Evolutionary conservation across 306 rosid species (phyloP).

Genomic region (Quercus bicolor): DNA sequence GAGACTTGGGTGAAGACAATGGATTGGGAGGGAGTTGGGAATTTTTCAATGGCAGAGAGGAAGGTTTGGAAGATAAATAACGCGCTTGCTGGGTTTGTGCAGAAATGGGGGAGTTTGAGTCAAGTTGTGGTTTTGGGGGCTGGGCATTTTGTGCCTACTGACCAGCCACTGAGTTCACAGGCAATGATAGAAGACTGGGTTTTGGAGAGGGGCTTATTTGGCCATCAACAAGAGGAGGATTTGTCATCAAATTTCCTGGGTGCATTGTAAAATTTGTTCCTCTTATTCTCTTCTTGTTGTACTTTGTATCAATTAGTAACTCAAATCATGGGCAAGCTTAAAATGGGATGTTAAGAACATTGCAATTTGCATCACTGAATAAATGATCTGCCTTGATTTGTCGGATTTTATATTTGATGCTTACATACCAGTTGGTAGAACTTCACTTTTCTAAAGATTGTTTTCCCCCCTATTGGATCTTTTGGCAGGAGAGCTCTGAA

Average conservation of each 20-base stretch:
- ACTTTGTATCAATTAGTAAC: neutral
- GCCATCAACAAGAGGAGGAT: neutral
- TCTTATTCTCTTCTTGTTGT: neutral
- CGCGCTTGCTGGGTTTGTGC: slow-evolving; percentile 74
- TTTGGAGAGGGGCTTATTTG: slow-evolving; percentile 46
- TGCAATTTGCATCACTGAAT: neutral
- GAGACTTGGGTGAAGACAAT: slow-evolving; percentile 79
- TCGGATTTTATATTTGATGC: neutral
- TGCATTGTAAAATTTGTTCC: neutral
- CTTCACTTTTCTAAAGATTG: no score
- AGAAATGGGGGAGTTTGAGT: slow-evolving; percentile 60
- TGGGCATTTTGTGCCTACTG: slow-evolving; percentile 73
- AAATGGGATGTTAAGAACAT: neutral
- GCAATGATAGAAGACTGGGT: slow-evolving; percentile 86
- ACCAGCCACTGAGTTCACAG: slow-evolving; percentile 59
- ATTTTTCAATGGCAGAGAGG: slow-evolving; percentile 50
- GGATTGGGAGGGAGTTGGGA: slow-evolving; percentile 59
- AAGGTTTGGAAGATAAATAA: slow-evolving; percentile 64
- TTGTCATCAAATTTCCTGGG: neutral
- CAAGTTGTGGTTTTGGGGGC: slow-evolving; percentile 67
- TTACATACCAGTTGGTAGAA: no score
- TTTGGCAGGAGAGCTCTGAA: no score
- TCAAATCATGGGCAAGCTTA: neutral
- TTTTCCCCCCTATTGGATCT: no score
- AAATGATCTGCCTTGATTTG: neutral